Conservation (phyloP, 306 rosid species). For the Lathyrus aphaca region DNA sequence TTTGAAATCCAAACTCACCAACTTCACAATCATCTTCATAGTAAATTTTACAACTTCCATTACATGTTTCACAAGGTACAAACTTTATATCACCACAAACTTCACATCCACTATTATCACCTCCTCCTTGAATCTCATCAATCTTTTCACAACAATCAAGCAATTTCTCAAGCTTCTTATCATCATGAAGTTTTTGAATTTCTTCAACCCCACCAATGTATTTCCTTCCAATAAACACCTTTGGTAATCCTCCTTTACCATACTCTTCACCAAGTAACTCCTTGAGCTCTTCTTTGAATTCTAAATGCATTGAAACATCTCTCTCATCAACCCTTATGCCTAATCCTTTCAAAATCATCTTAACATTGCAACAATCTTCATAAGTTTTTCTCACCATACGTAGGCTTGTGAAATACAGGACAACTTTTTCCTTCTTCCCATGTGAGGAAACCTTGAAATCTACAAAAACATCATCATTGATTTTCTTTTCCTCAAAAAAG, state of each 20-base stretch:
- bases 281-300: slow-evolving; percentile 81
- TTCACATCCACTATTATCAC: slow-evolving; percentile 51
- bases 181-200: slow-evolving; percentile 70
- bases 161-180: slow-evolving; percentile 77
- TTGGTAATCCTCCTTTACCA: slow-evolving; percentile 65
- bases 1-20: slow-evolving; percentile 65
- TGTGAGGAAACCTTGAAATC: slow-evolving; percentile 34
- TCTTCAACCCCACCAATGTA: slow-evolving; percentile 86
- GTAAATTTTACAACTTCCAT: slow-evolving; percentile 93
- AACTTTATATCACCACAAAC: slow-evolving; percentile 90
- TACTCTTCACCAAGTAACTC: slow-evolving; percentile 54
- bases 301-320: slow-evolving; percentile 91
- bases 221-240: slow-evolving; percentile 67
- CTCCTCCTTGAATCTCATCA: slow-evolving; percentile 33
- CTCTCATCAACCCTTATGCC: slow-evolving; percentile 75
- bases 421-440: slow-evolving; percentile 54
- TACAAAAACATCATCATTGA: background rate
- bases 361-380: slow-evolving; percentile 85
- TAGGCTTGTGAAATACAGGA: slow-evolving; percentile 79
- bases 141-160: slow-evolving; percentile 59
- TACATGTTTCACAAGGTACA: slow-evolving; percentile 88
- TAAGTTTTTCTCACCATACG: slow-evolving; percentile 85
- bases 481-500: slow-evolving; percentile 40
- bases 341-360: slow-evolving; percentile 62
- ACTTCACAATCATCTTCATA: slow-evolving; percentile 55